These are phyloP conservation scores for Coemansia sp. DNA, from an alignment of 192 early-diverging fungal species.

Conservation along the genomic window DNA sequence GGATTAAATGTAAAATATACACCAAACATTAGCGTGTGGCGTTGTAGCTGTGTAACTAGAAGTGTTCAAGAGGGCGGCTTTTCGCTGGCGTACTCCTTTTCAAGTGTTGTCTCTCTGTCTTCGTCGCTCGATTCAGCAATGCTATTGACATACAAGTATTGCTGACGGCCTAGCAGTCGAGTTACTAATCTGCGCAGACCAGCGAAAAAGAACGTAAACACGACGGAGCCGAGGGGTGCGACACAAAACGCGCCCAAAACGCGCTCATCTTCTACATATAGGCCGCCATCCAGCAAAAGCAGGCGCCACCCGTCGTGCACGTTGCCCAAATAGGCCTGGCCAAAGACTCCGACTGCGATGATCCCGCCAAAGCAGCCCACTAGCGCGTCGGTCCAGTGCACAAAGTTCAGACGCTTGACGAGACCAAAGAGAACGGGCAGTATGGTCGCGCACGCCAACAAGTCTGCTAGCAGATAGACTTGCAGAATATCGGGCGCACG, in stretches of 20 bases:
- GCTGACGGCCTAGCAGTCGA: constrained; percentile 25
- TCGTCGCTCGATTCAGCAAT: constrained; percentile 6
- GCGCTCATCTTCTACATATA: constrained; percentile 57
- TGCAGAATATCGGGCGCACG: constrained; percentile 60
- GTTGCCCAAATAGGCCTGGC: constrained; percentile 53
- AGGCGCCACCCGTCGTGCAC: constrained; percentile 52
- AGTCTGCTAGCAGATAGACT: constrained; percentile 63
- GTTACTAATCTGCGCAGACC: constrained; percentile 31
- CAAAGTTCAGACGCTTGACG: constrained; percentile 47
- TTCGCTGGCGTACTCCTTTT: constrained; percentile 2
- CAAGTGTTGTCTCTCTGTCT: background rate
- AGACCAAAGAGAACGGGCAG: constrained; percentile 60
- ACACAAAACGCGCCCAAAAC: constrained; percentile 60
- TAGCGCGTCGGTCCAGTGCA: constrained; percentile 55
- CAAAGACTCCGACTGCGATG: constrained; percentile 55
- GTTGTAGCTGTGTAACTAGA: background rate
- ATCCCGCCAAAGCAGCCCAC: constrained; percentile 57
- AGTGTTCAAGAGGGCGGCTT: background rate
- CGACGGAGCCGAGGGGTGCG: constrained; percentile 52
- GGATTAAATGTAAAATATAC: background rate
- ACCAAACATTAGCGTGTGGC: background rate
- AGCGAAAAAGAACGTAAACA: constrained; percentile 43
- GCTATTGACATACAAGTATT: constrained; percentile 29
- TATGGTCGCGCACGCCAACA: constrained; percentile 60
- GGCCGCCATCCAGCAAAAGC: constrained; percentile 46